phyloP scores from a whole-genome alignment of 2,329 filamentous ascomycete genomes.

The Rutstroemia sp. region DNA sequence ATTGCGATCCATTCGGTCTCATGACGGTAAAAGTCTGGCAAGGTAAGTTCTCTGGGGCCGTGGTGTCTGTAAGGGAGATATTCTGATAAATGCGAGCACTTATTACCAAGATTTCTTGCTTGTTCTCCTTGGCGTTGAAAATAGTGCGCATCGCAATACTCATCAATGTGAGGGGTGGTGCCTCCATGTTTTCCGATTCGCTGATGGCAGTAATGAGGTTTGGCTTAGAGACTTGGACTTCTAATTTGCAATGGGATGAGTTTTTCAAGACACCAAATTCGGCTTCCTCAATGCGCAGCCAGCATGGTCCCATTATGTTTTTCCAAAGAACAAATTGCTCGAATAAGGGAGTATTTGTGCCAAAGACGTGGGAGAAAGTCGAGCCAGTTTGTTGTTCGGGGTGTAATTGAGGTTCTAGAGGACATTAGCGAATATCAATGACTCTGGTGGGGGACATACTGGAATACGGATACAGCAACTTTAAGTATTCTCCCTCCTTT shows the following conservation, averaged over 20 bases:
- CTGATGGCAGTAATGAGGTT: slow-evolving; percentile 64
- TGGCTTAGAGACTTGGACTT: slow-evolving; percentile 74
- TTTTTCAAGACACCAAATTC: slow-evolving; percentile 83
- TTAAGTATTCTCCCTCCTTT: slow-evolving; percentile 84
- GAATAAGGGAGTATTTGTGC: slow-evolving; percentile 86
- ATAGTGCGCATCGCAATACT: slow-evolving; percentile 81
- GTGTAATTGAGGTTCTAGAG: slow-evolving; percentile 58
- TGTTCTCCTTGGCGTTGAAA: slow-evolving; percentile 88
- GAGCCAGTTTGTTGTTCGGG: slow-evolving; percentile 61
- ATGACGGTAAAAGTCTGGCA: slow-evolving; percentile 89
- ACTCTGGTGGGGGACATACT: slow-evolving; percentile 39
- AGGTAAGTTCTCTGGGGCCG: slow-evolving; percentile 78
- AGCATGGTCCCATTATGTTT: slow-evolving; percentile 98
- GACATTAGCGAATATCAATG: slow-evolving; percentile 8
- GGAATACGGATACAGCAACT: slow-evolving; percentile 91
- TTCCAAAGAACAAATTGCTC: slow-evolving; percentile 99
- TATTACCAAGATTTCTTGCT: slow-evolving; percentile 88
- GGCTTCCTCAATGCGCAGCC: slow-evolving; percentile 82
- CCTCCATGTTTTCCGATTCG: slow-evolving; percentile 74
- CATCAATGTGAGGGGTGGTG: slow-evolving; percentile 91
- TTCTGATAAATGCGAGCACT: slow-evolving; percentile 92
- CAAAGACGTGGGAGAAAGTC: slow-evolving; percentile 92
- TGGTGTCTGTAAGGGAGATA: slow-evolving; percentile 78
- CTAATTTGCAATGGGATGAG: slow-evolving; percentile 93
- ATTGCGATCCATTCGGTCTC: slow-evolving; percentile 67